Base-by-base conservation (phyloP, 2,329 filamentous ascomycete species). In the Pseudofabraea citricarpa region DNA sequence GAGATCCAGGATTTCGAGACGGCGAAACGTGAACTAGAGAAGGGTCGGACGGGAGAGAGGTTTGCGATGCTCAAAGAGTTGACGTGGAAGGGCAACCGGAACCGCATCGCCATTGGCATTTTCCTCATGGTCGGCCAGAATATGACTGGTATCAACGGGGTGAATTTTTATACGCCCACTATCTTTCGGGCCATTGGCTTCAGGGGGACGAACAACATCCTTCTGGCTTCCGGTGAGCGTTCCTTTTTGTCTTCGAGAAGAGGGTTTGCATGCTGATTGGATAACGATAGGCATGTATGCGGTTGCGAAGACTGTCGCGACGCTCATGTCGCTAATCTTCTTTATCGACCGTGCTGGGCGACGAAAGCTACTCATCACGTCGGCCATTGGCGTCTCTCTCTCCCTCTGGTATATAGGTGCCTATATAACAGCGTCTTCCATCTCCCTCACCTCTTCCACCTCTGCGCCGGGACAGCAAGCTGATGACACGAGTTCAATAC, bases 261-360 rank as follows among this genome's bases (percentile, higher is more conserved):
- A 31, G 21, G 15, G 13, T 19, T n/a, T 9, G 18, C 18, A 20
- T n/a, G 12, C 35, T 37, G 12, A 20, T n/a, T n/a, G n/a, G n/a
- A n/a, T n/a, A n/a, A n/a, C 15, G 26, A 24, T 26, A 54, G 52
- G 49, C 2, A 56, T 56, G 44, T 56, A 48, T 21, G 53, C 52
- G 6, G 45, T 43, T 1, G 52, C 54, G 22, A 56, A 56, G 43
- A 49, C 48, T 13, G 27, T 48, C 10, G 48, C 51, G 6, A 56
- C 53, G 2, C 40, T 54, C 22, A 5, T 50, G 24, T 80, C 75
- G 52, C 76, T 77, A 2, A 64, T 80, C 45, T 77, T 81, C 66
- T 64, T 81, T 19, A 74, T 81, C 48, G 77, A 81, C 46, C 72
- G 72, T 32, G 69, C 79, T 46, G 77, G 77, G 12, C 72, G 77